These are phyloP conservation scores for Microascus cirrosus DNA, from an alignment of 2,329 filamentous ascomycete species.

Conservation along the genomic window DNA sequence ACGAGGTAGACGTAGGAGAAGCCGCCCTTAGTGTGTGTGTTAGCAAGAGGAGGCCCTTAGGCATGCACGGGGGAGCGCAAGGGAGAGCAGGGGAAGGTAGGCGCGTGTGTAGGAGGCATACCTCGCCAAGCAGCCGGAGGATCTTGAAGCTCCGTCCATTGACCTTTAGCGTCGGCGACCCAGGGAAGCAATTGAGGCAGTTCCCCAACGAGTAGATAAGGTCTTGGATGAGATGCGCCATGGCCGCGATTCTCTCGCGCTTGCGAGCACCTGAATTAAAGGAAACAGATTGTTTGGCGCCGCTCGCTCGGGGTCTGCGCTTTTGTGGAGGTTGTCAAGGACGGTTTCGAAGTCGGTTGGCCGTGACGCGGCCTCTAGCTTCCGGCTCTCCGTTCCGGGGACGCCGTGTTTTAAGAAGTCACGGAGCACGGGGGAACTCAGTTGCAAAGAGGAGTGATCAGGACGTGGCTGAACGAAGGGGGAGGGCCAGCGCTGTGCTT, in stretches of 20 bases:
- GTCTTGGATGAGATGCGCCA: slow-evolving; percentile 81
- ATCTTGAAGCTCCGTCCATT: slow-evolving; percentile 95
- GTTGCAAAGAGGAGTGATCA: no score
- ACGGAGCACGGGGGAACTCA: no score
- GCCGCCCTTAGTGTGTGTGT: slow-evolving; percentile 47
- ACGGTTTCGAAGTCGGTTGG: no score
- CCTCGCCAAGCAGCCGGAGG: slow-evolving; percentile 82
- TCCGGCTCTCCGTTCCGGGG: no score
- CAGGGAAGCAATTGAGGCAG: slow-evolving; percentile 94
- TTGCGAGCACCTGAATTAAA: no score
- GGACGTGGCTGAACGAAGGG: no score
- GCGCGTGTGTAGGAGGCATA: slow-evolving; percentile 25
- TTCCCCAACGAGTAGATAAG: slow-evolving; percentile 85
- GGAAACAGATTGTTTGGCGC: no score
- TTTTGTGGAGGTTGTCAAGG: no score
- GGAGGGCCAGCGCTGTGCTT: no score
- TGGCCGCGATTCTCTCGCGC: slow-evolving; percentile 22
- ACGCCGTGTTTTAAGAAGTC: no score
- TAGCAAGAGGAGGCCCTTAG: neutral
- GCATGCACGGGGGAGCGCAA: neutral
- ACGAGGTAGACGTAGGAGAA: slow-evolving; percentile 99
- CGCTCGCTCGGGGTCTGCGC: no score
- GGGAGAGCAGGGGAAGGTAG: neutral
- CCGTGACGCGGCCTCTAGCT: no score
- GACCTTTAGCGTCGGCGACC: slow-evolving; percentile 87